Evolutionary conservation across 2,329 filamentous ascomycete species (phyloP).

Genomic region (Hypoxylon sp.): DNA sequence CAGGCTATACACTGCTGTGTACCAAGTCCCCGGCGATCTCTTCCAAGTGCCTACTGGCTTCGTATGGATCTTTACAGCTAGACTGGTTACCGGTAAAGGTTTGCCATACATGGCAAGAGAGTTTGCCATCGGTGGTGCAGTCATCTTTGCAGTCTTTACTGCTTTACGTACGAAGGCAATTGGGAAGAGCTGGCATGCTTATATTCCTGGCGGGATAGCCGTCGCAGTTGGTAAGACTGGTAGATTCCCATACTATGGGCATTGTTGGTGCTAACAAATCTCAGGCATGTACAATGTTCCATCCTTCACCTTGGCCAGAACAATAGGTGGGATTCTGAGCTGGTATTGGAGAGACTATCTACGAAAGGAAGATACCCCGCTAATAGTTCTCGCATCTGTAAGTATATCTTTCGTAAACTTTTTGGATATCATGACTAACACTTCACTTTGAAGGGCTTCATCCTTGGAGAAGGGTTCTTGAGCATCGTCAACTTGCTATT

Average conservation of each 20-base stretch:
- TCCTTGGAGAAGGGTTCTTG: constrained; percentile 89
- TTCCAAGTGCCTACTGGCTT: constrained; percentile 96
- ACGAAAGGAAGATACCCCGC: constrained; percentile 70
- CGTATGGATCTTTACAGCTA: constrained; percentile 96
- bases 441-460: constrained; percentile 70
- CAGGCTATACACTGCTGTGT: constrained; percentile 85
- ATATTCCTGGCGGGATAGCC: constrained; percentile 90
- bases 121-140: constrained; percentile 78
- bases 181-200: constrained; percentile 72
- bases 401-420: too few relatives aligned
- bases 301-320: constrained; percentile 90
- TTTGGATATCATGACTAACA: constrained; percentile 16
- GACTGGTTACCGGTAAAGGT: constrained; percentile 90
- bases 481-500: constrained; percentile 90
- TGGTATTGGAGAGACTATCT: constrained; percentile 77
- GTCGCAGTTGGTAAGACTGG: constrained; percentile 80
- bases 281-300: constrained; percentile 96
- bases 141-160: constrained; percentile 77
- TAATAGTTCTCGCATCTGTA: constrained; percentile 86
- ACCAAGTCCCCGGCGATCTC: constrained; percentile 84
- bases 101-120: constrained; percentile 84
- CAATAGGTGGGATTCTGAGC: constrained; percentile 76
- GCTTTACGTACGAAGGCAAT: constrained; percentile 69
- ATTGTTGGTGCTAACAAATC: constrained; percentile 2
- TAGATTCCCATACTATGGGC: constrained; percentile 1